phyloP scores from a whole-genome alignment of 345 rosid species.

The Gossypium rotundifolium region DNA sequence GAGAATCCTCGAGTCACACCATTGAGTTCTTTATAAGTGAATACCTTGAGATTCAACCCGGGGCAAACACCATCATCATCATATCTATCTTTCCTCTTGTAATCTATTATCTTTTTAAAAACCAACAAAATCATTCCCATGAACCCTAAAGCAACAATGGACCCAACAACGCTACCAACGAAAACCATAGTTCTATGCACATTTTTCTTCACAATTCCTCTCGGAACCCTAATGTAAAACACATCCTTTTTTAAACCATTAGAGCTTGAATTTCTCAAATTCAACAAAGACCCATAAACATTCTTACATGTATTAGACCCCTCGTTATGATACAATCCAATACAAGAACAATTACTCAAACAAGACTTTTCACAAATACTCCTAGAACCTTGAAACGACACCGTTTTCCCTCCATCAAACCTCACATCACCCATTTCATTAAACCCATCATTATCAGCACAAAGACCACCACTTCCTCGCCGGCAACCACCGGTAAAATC shows the following conservation, averaged over 20 bases:
- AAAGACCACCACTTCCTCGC: slow-evolving; percentile 22
- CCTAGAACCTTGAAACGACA: slow-evolving; percentile 32
- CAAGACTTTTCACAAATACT: slow-evolving; percentile 48
- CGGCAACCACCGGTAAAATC: slow-evolving; percentile 47
- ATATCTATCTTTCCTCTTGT: slow-evolving; percentile 20
- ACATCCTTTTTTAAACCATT: slow-evolving; percentile 25
- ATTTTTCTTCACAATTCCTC: slow-evolving; percentile 27
- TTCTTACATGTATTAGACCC: slow-evolving; percentile 45
- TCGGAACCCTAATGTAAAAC: slow-evolving; percentile 47
- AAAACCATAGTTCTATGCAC: slow-evolving; percentile 34
- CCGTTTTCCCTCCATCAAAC: slow-evolving; percentile 33
- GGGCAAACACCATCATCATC: slow-evolving; percentile 34
- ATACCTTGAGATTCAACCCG: slow-evolving; percentile 53
- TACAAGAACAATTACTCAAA: slow-evolving; percentile 57
- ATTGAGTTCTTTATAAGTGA: slow-evolving; percentile 48
- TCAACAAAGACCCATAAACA: slow-evolving; percentile 44
- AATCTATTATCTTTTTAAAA: slow-evolving; percentile 36
- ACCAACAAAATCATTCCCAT: slow-evolving; percentile 29
- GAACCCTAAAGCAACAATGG: slow-evolving; percentile 36
- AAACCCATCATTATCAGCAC: slow-evolving; percentile 34
- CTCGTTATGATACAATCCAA: slow-evolving; percentile 46
- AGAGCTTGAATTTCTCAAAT: slow-evolving; percentile 48
- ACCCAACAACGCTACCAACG: slow-evolving; percentile 46
- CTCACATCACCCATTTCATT: slow-evolving; percentile 33
- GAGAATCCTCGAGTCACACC: slow-evolving; percentile 44